Conservation (phyloP, 1,139 yeast species). For the Kodamaea fungicola region DNA sequence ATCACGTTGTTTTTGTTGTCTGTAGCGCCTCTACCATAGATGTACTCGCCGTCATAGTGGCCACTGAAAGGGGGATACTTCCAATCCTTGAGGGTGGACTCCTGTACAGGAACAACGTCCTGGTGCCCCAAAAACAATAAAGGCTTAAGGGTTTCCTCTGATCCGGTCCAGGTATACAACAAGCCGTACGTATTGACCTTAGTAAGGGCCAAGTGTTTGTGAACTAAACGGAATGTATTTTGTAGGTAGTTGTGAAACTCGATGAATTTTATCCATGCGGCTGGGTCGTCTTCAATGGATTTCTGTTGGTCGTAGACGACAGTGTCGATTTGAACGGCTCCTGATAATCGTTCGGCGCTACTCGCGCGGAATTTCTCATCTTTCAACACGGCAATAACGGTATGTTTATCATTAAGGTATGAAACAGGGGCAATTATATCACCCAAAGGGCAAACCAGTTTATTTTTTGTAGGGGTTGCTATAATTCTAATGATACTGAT, state of each 20-base stretch:
- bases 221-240: slow-evolving; percentile 30
- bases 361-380: slow-evolving; percentile 32
- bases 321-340: slow-evolving; percentile 45
- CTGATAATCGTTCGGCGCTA: slow-evolving; percentile 36
- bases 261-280: slow-evolving; percentile 27
- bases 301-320: slow-evolving; percentile 46
- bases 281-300: slow-evolving; percentile 31
- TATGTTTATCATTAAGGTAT: slow-evolving; percentile 31
- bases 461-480: slow-evolving; percentile 18
- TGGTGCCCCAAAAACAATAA: slow-evolving; percentile 45
- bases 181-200: slow-evolving; percentile 32
- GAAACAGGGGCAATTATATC: slow-evolving; percentile 30
- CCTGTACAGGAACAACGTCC: slow-evolving; percentile 50
- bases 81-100: slow-evolving; percentile 40
- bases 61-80: slow-evolving; percentile 43
- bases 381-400: slow-evolving; percentile 28
- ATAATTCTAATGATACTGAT: slow-evolving; percentile 20
- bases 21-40: slow-evolving; percentile 45
- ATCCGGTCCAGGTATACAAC: slow-evolving; percentile 37
- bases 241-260: slow-evolving; percentile 28
- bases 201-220: slow-evolving; percentile 27
- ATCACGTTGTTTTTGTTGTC: slow-evolving; percentile 46
- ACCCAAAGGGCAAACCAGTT: slow-evolving; percentile 27
- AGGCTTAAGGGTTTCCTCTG: slow-evolving; percentile 27
- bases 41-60: slow-evolving; percentile 33